phyloP scores from a whole-genome alignment of 345 rosid genomes.

The Kandelia obovata region DNA sequence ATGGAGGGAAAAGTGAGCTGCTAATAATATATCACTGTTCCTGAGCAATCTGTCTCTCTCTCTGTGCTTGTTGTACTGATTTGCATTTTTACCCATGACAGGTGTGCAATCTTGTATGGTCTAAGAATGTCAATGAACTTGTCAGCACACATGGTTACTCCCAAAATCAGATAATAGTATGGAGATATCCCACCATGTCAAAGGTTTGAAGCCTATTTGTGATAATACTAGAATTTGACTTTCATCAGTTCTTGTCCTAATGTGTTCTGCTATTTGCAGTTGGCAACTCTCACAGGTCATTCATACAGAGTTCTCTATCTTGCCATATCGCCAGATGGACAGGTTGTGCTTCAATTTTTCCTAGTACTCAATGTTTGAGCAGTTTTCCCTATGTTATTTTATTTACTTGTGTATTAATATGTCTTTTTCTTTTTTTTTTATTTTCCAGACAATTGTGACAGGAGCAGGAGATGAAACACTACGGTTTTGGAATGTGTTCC shows the following conservation, averaged over 20 bases:
- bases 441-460: constrained; percentile 82
- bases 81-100: constrained; percentile 18
- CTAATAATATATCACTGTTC: no score
- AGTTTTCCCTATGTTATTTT: background rate
- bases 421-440: background rate
- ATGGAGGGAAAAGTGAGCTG: no score
- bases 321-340: constrained; percentile 99
- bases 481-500: constrained; percentile 97
- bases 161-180: constrained; percentile 92
- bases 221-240: background rate
- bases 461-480: constrained; percentile 99
- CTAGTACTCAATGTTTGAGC: background rate
- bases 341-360: constrained; percentile 44
- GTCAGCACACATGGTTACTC: constrained; percentile 99
- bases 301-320: constrained; percentile 93
- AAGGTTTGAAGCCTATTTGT: constrained; percentile 47
- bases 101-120: constrained; percentile 99
- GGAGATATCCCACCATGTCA: constrained; percentile 98
- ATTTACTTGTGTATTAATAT: background rate
- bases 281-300: constrained; percentile 97
- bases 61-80: constrained; percentile 7
- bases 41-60: background rate
- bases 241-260: constrained; percentile 5
- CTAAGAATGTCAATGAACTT: constrained; percentile 95
- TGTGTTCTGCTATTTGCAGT: constrained; percentile 40